Evolutionary conservation across 768 basidiomycete species (phyloP).

Genomic region (Imleria badia): DNA sequence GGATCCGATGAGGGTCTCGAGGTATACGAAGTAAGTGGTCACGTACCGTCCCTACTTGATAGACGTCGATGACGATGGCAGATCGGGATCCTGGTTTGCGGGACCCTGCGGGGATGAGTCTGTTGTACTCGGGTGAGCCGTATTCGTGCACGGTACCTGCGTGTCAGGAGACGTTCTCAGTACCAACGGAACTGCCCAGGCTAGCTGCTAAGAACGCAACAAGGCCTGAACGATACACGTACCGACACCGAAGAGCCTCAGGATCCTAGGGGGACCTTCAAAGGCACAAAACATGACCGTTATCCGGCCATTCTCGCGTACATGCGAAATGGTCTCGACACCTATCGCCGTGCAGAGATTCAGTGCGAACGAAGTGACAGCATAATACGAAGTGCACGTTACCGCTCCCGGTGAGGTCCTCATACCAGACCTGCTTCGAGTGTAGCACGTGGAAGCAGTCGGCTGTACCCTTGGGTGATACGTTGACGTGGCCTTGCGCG

Average conservation of each 20-base stretch:
- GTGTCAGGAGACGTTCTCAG: background rate
- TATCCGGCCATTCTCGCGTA: slow-evolving; percentile 62
- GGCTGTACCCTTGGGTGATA: slow-evolving; percentile 68
- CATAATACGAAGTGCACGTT: slow-evolving; percentile 8
- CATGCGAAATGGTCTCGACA: slow-evolving; percentile 60
- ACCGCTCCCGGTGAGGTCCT: slow-evolving; percentile 72
- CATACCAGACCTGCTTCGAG: slow-evolving; percentile 64
- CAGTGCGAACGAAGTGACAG: background rate
- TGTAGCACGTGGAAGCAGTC: slow-evolving; percentile 62
- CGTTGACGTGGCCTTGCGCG: slow-evolving; percentile 57
- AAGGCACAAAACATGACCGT: slow-evolving; percentile 65
- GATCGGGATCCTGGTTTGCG: slow-evolving; percentile 61
- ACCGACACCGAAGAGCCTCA: slow-evolving; percentile 60
- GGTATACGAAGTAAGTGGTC: background rate
- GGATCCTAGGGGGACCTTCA: slow-evolving; percentile 58
- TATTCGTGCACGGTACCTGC: slow-evolving; percentile 62
- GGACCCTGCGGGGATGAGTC: slow-evolving; percentile 44
- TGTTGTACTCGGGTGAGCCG: slow-evolving; percentile 59
- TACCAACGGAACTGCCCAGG: background rate
- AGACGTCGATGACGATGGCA: slow-evolving; percentile 58
- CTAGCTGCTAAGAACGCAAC: background rate
- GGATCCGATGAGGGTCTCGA: background rate
- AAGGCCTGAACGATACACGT: too few species aligned
- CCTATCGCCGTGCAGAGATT: slow-evolving; percentile 33
- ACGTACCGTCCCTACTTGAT: slow-evolving; percentile 52